Conservation (phyloP, 306 rosid species). For the barrel medic (Medicago truncatula) region DNA sequence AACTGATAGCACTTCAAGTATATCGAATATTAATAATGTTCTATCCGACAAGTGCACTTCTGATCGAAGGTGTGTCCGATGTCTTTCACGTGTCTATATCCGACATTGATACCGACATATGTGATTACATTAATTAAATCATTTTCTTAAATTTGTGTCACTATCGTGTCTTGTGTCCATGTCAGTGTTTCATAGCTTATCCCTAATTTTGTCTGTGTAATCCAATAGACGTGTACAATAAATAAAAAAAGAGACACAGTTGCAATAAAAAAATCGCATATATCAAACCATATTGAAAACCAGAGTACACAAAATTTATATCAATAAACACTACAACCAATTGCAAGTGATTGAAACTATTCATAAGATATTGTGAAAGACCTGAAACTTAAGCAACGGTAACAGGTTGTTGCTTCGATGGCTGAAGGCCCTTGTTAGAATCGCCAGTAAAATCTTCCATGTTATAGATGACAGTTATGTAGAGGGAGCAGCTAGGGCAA, state of each 20-base stretch:
- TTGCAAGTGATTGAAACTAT: background rate
- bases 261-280: too few relatives aligned
- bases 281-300: background rate
- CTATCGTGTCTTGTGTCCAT: too few relatives aligned
- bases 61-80: too few relatives aligned
- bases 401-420: slow-evolving; percentile 58
- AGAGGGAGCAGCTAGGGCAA: slow-evolving; percentile 98
- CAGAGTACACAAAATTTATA: background rate
- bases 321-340: background rate
- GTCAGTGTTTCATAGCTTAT: too few relatives aligned
- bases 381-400: slow-evolving; percentile 70
- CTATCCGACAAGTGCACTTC: too few relatives aligned
- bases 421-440: slow-evolving; percentile 46
- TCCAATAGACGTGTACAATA: background rate
- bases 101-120: too few relatives aligned
- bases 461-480: slow-evolving; percentile 88
- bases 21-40: background rate
- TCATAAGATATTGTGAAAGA: slow-evolving; percentile 9
- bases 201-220: background rate
- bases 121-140: too few relatives aligned
- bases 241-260: background rate
- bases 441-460: slow-evolving; percentile 69
- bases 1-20: background rate
- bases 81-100: too few relatives aligned
- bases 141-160: too few relatives aligned